Base-by-base conservation (phyloP, 805 yeast genomes). In the Maudiozyma turicensis region DNA sequence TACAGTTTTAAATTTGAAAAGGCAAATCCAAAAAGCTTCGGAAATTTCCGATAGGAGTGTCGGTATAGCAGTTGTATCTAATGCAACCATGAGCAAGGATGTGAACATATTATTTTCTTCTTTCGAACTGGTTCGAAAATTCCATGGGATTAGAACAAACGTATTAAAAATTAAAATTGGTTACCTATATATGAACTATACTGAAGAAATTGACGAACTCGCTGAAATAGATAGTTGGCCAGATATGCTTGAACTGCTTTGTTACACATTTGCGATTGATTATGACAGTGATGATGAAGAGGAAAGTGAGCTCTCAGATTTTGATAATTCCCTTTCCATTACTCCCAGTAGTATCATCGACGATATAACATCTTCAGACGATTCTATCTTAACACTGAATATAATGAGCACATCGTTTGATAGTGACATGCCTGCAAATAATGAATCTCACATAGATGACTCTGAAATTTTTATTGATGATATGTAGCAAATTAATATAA, bases 151-250 rank as follows among this genome's bases (percentile, higher is more conserved):
- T 8, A 5, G 38, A 8, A 15, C 38, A 35, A 35, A 35, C 14
- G 65, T 62, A 38, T 35, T 65, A 2, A 67, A 65, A 44, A 48
- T 66, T 6, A 65, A 61, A 48, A 57, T 67, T 1, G 71, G 71
- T 1, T 67, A 56, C 44, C 49, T 61, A 37, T 63, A 67, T 48
- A 54, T 54, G 10, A 69, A 63, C 47, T 60, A 64, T 41, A 58
- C 61, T 46, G 64, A 66, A 8, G 46, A 48, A 28, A 54, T 64
- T 0, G 48, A 53, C 15, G 69, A 66, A 47, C 49, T 65, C 6
- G 55, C 60, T 0, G 71, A 67, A 50, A 55, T 66, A 1, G 55
- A 58, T 34, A 44, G 58, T 3, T 66, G 67, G 65, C 48, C 45
- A 13, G 52, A 54, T 26, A 32, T 64, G 8, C 45, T 67, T 32